These are phyloP conservation scores for Leccinum disarticulatum DNA, from an alignment of 768 basidiomycete species.

Conservation along the genomic window DNA sequence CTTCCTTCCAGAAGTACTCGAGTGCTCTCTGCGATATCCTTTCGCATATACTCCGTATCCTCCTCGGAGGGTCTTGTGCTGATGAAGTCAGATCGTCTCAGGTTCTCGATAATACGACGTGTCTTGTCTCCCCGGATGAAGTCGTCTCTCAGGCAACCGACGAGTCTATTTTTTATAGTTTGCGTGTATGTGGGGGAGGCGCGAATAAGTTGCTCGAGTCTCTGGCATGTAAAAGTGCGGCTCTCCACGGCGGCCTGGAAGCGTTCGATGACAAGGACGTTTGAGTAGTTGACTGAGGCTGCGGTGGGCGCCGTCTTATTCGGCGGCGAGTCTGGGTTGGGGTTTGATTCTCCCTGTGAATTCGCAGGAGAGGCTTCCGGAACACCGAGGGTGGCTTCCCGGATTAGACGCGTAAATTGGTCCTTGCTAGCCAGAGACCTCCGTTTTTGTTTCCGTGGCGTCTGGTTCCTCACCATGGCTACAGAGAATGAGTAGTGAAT, in stretches of 20 bases:
- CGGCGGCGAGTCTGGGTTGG: slow-evolving; percentile 3
- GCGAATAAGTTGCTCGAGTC: slow-evolving; percentile 30
- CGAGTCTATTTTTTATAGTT: slow-evolving; percentile 18
- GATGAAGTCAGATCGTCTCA: slow-evolving; percentile 29
- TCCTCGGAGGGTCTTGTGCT: slow-evolving; percentile 17
- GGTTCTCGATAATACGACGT: slow-evolving; percentile 23
- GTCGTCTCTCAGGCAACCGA: slow-evolving; percentile 25
- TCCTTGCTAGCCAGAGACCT: slow-evolving; percentile 24
- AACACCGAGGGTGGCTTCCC: slow-evolving; percentile 14
- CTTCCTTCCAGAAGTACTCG: slow-evolving; percentile 28
- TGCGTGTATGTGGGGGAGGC: slow-evolving; percentile 20
- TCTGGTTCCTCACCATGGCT: slow-evolving; percentile 17
- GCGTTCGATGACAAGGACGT: slow-evolving; percentile 27
- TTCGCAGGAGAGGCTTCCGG: background rate
- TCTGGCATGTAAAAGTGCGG: slow-evolving; percentile 28
- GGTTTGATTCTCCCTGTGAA: slow-evolving; percentile 6
- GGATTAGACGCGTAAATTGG: slow-evolving; percentile 25
- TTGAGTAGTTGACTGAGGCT: slow-evolving; percentile 23
- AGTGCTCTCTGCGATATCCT: slow-evolving; percentile 27
- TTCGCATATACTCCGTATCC: slow-evolving; percentile 19
- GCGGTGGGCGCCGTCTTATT: background rate
- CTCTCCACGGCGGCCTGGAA: slow-evolving; percentile 29
- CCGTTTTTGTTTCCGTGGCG: slow-evolving; percentile 26
- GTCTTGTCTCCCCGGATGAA: slow-evolving; percentile 29
- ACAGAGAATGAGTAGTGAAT: background rate